Evolutionary conservation across 805 yeast genomes (phyloP), one percentile per base, ranked within the genome.

Genomic region (Vanderwaltozyma verrucispora): DNA sequence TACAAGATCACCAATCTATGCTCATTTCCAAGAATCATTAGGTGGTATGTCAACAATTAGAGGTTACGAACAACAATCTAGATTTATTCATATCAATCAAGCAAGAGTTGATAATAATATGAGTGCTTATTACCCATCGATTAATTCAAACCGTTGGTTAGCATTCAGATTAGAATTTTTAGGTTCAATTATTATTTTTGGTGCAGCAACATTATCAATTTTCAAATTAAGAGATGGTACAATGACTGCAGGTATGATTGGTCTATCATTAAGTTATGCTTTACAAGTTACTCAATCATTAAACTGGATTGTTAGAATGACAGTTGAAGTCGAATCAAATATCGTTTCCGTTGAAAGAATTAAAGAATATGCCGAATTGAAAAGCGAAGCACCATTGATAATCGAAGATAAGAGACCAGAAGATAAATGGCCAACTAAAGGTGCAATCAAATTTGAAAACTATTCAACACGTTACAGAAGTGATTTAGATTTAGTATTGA

Each of bases 271-370:
- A 50, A 81, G 94, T 33, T 94, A 92, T 62, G 89, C 98, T 2
- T 69, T 92, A 45, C 95, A 86, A 60, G 74, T 88, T 43, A 92
- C 99, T 0, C 95, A 87, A 62, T 73, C 95, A 0, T 72, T 92
- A 62, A 89, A 87, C 60, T 89, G 96, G 96, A 86, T 92, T 62
- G 97, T 92, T 23, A 75, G 99, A 64, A 89, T 88, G 97, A 85
- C 96, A 0, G 98, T 92, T 31, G 98, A 92, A 51, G 95, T 92
- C 32, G 98, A 92, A 62, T 87, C 96, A 11, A 89, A 87, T 61
- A 88, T 92, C 64, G 98, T 92, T 28, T 83, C 95, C 15, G 96
- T 94, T 32, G 98, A 89, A 66, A 78, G 98, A 64, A 78, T 89
- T 37, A 69, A 84, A 61, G 98, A 89, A 59, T 89, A 88, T 59